These are phyloP conservation scores for Debaryomycetaceae sp. DNA, from an alignment of 1,139 yeast genomes.

Conservation along the genomic window DNA sequence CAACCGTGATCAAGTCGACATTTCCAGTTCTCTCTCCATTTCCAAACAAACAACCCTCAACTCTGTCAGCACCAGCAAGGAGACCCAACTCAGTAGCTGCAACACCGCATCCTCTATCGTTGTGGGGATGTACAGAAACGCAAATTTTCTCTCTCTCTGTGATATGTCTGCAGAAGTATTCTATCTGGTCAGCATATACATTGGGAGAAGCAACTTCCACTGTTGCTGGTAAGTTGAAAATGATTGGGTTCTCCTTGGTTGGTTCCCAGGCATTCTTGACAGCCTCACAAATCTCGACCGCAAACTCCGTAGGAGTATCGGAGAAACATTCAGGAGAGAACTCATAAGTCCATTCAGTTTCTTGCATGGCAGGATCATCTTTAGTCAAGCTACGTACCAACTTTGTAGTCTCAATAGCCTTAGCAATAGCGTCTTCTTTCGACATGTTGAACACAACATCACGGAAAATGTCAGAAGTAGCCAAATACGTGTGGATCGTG, in stretches of 20 bases:
- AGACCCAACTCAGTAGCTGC: conserved; percentile 49
- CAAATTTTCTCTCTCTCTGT: conserved; percentile 43
- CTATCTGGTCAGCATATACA: conserved; percentile 50
- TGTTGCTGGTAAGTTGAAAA: conserved; percentile 49
- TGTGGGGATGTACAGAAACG: conserved; percentile 47
- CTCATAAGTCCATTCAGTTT: conserved; percentile 44
- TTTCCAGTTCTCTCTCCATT: conserved; percentile 52
- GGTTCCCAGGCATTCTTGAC: conserved; percentile 49
- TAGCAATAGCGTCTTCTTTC: conserved; percentile 37
- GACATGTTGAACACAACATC: conserved; percentile 45
- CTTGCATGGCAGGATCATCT: conserved; percentile 36
- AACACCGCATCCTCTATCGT: conserved; percentile 50
- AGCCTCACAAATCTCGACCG: conserved; percentile 45
- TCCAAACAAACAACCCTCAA: conserved; percentile 49
- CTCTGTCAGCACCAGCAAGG: conserved; percentile 50
- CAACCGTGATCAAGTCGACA: conserved; percentile 47
- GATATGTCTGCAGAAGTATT: conserved; percentile 40
- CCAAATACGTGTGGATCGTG: conserved; percentile 45
- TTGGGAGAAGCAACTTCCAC: conserved; percentile 49
- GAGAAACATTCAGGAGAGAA: conserved; percentile 48
- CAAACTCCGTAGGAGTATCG: conserved; percentile 42
- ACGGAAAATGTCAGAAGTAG: conserved; percentile 46
- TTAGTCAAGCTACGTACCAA: conserved; percentile 42
- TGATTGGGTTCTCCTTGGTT: conserved; percentile 37
- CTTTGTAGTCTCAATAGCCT: conserved; percentile 41